Evolutionary conservation across 768 basidiomycete species (phyloP).

Genomic region (Boletus fagicola): DNA sequence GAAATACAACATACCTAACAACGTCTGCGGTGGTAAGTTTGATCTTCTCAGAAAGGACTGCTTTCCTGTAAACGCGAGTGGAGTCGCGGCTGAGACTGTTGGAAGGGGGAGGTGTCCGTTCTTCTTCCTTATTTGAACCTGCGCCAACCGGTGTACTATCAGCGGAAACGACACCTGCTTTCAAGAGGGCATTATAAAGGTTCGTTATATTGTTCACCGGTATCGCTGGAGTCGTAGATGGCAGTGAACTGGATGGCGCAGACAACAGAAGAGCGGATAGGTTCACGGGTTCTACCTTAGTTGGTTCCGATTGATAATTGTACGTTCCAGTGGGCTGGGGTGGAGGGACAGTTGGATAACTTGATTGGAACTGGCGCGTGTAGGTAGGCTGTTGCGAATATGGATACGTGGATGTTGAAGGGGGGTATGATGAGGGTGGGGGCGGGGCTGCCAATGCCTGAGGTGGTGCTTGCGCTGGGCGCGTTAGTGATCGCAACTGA

Average conservation of each 20-base stretch:
- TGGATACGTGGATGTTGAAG: constrained; percentile 27
- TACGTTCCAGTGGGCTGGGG: constrained; percentile 32
- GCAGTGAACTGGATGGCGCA: constrained; percentile 22
- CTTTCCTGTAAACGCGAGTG: constrained; percentile 55
- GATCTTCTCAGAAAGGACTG: constrained; percentile 58
- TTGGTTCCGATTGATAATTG: constrained; percentile 24
- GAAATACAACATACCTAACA: constrained; percentile 49
- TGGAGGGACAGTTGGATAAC: constrained; percentile 33
- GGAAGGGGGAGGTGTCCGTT: constrained; percentile 34
- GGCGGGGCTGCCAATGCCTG: constrained; percentile 34
- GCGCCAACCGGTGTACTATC: constrained; percentile 52
- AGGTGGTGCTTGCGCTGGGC: constrained; percentile 36
- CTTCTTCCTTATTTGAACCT: constrained; percentile 32
- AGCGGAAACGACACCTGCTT: constrained; percentile 72
- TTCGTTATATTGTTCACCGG: constrained; percentile 46
- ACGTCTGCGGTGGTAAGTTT: constrained; percentile 69
- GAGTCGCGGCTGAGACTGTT: constrained; percentile 44
- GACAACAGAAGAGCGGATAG: constrained; percentile 31
- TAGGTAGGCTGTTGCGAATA: constrained; percentile 35
- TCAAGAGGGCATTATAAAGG: constrained; percentile 66
- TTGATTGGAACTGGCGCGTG: constrained; percentile 27
- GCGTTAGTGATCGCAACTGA: constrained; percentile 64
- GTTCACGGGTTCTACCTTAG: constrained; percentile 33
- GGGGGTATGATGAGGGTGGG: constrained; percentile 22
- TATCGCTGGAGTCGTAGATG: constrained; percentile 24